Percentiles rank a stretch among this genome's conserved stretches.
phyloP scores from a whole-genome alignment of 2,329 filamentous ascomycete genomes.

The Waltergamsia citrina region DNA sequence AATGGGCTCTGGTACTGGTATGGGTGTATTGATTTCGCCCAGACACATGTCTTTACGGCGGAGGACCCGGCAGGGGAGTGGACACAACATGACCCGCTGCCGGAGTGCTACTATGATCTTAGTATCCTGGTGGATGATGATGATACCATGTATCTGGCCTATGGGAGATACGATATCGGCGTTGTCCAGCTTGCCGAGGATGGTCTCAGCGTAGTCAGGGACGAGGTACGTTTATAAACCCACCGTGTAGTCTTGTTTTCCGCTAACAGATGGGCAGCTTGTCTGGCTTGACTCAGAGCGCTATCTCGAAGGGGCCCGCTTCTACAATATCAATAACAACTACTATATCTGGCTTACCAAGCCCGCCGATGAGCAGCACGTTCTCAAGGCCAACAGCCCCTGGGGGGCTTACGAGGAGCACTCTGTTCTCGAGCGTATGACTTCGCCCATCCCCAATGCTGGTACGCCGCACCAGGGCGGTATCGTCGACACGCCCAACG shows the following conservation, averaged over 20 bases:
- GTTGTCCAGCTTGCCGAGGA: constrained; percentile 40
- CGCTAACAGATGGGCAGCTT: too few relatives aligned
- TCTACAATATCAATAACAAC: constrained; percentile 44
- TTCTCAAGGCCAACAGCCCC: constrained; percentile 32
- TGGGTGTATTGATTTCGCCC: constrained; percentile 37
- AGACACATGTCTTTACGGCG: constrained; percentile 43
- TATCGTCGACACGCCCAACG: constrained; percentile 37
- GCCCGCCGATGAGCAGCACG: constrained; percentile 32
- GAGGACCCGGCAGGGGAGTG: constrained; percentile 27
- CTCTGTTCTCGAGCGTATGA: constrained; percentile 28
- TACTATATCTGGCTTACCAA: constrained; percentile 45
- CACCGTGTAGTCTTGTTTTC: too few relatives aligned
- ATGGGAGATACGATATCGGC: constrained; percentile 36
- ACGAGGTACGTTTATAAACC: constrained; percentile 15
- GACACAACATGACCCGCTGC: constrained; percentile 20
- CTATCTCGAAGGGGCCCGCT: constrained; percentile 37
- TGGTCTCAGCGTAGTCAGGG: constrained; percentile 30
- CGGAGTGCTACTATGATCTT: constrained; percentile 42
- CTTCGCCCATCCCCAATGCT: constrained; percentile 28
- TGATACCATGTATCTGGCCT: constrained; percentile 46
- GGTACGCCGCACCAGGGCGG: constrained; percentile 43
- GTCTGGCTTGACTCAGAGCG: constrained; percentile 4
- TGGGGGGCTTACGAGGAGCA: constrained; percentile 40
- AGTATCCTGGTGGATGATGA: constrained; percentile 46
- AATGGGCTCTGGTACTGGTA: constrained; percentile 43